Evolutionary conservation across 2,329 filamentous ascomycete genomes (phyloP).

Genomic region (Pseudocercospora macadamiae): DNA sequence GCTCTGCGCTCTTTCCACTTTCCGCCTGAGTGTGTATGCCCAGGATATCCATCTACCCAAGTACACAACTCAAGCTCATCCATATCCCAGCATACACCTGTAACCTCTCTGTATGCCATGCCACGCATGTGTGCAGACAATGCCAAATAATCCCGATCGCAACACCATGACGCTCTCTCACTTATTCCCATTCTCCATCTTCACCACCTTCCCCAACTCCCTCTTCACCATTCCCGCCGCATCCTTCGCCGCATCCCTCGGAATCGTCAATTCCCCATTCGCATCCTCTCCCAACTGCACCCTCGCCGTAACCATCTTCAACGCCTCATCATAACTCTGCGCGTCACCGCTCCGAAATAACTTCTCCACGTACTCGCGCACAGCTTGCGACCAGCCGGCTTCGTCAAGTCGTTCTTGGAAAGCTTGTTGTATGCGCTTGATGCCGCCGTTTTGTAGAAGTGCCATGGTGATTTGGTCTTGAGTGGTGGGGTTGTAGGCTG

Average conservation of each 20-base stretch:
- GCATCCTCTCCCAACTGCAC: conserved; percentile 29
- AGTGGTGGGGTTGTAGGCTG: conserved; percentile 41
- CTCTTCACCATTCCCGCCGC: conserved; percentile 57
- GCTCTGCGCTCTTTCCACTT: no score
- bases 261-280: conserved; percentile 32
- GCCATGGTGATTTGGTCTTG: conserved; percentile 48
- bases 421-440: conserved; percentile 59
- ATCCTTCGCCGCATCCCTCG: conserved; percentile 52
- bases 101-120: no score
- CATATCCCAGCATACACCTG: no score
- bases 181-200: conserved; percentile 28
- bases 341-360: conserved; percentile 62
- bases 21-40: no score
- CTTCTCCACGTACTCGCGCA: conserved; percentile 58
- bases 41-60: no score
- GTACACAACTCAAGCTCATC: no score
- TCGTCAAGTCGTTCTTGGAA: conserved; percentile 60
- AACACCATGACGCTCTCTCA: neutral
- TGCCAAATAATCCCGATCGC: neutral
- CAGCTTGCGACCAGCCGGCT: conserved; percentile 61
- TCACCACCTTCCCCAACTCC: conserved; percentile 40
- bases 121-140: neutral
- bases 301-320: conserved; percentile 56
- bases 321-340: conserved; percentile 59
- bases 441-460: conserved; percentile 52